phyloP scores from a whole-genome alignment of 306 rosid species.

The Corylus avellana region DNA sequence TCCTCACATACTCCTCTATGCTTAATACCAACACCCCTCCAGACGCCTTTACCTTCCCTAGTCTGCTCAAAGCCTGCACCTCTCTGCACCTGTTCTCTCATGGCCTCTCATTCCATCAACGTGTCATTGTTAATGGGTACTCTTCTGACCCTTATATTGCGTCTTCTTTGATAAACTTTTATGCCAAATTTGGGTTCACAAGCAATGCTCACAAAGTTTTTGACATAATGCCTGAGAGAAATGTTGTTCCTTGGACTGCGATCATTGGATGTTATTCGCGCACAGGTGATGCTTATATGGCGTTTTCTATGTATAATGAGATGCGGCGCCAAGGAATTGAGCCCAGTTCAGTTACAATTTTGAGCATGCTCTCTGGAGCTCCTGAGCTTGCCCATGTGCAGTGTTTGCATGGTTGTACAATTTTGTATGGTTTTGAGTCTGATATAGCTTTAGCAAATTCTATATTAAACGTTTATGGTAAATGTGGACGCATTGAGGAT shows the following conservation, averaged over 20 bases:
- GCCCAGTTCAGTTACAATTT: slow-evolving; percentile 60
- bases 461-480: slow-evolving; percentile 56
- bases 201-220: slow-evolving; percentile 57
- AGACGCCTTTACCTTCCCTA: slow-evolving; percentile 70
- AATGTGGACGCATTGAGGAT: slow-evolving; percentile 57
- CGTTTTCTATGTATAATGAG: slow-evolving; percentile 44
- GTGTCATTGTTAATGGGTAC: slow-evolving; percentile 44
- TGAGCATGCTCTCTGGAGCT: slow-evolving; percentile 56
- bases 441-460: slow-evolving; percentile 56
- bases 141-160: slow-evolving; percentile 58
- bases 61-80: slow-evolving; percentile 72
- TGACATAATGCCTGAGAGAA: slow-evolving; percentile 58
- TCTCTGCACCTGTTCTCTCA: slow-evolving; percentile 41
- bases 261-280: slow-evolving; percentile 69
- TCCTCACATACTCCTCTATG: slow-evolving; percentile 54
- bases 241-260: slow-evolving; percentile 84
- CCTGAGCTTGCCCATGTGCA: slow-evolving; percentile 39
- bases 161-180: slow-evolving; percentile 59
- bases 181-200: slow-evolving; percentile 43
- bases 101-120: slow-evolving; percentile 59
- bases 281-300: slow-evolving; percentile 30
- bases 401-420: slow-evolving; percentile 71
- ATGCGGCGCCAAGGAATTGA: slow-evolving; percentile 55
- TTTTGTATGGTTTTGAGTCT: slow-evolving; percentile 56
- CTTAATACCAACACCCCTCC: slow-evolving; percentile 48